Base-by-base conservation (phyloP, 306 rosid species). In the Citrullus colocynthis region DNA sequence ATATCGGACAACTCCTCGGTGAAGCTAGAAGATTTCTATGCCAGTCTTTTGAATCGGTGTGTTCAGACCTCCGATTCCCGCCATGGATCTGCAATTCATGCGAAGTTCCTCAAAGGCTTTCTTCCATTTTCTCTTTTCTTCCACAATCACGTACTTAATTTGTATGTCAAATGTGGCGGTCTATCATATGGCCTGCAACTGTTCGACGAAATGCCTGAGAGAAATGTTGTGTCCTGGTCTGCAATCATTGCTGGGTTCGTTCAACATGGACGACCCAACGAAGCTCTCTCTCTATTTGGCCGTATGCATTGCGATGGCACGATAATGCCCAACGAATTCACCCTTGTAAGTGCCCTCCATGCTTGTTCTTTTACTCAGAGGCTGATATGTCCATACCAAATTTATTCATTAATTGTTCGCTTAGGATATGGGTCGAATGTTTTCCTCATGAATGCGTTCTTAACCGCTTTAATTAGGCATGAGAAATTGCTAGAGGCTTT, bases 141-240 rank as follows among this genome's bases (percentile, higher is more conserved):
- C 77, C 86, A 86, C 44, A 88, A 91, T 80, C 91, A 91, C 81
- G 69, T 88, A 60, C 88, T 91, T 9, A 88, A 83, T 54, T 59
- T 90, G 85, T 91, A 90, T 36, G 82, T 82, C 1, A 88, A 86
- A 85, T 78, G 84, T 14, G 89, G 89, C 9, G 83, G 86, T 74
- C 85, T 87, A 71, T 28, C 6, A 49, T 80, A 77, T 10, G 97
- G 80, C 17, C 91, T 86, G 83, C 79, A 84, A 76, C 32, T 91
- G 93, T 91, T 91, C 72, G 95, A 91, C 9, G 95, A 88, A 90
- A 89, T 91, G 91, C 88, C 90, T 4, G 69, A 81, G 0, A 88
- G 78, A 77, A 90, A 91, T 67, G 97, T 88, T 2, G 95, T 91
- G 54, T 91, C 95, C 3, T 91, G 91, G 95, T 90, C 95, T n/a